Evolutionary conservation across 768 basidiomycete genomes (phyloP).

Genomic region (Podaxis rugospora): DNA sequence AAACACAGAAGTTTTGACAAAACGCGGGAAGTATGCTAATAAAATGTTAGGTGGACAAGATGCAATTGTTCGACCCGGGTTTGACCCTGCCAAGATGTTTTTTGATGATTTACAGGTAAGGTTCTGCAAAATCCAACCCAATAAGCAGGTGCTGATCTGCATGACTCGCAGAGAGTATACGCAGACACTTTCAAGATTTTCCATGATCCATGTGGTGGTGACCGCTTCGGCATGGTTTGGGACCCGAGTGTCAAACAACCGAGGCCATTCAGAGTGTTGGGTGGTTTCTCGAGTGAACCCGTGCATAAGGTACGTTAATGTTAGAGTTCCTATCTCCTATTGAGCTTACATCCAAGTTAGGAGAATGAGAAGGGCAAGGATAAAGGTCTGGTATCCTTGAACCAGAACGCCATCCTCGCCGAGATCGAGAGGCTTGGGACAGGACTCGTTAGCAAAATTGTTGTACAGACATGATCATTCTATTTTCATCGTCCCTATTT

Average conservation of each 20-base stretch:
- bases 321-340: background rate
- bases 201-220: conserved; percentile 78
- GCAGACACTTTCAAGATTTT: conserved; percentile 79
- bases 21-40: conserved; percentile 43
- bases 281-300: conserved; percentile 75
- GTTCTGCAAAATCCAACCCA: conserved; percentile 1
- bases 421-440: conserved; percentile 78
- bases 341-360: conserved; percentile 16
- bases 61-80: conserved; percentile 52
- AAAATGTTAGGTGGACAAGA: conserved; percentile 24
- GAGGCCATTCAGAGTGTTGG: conserved; percentile 74
- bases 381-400: conserved; percentile 60
- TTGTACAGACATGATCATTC: background rate
- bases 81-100: conserved; percentile 72
- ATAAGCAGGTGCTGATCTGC: background rate
- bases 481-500: background rate
- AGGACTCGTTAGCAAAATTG: conserved; percentile 45
- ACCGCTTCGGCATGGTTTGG: conserved; percentile 81
- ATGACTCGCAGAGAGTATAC: conserved; percentile 56
- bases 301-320: conserved; percentile 29
- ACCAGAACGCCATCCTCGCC: conserved; percentile 58
- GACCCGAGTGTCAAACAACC: conserved; percentile 63
- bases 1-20: conserved; percentile 42
- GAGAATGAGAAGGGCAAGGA: conserved; percentile 43
- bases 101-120: conserved; percentile 71